Base-by-base conservation (phyloP, 2,329 filamentous ascomycete genomes). In the Fusarium gaditjirri region DNA sequence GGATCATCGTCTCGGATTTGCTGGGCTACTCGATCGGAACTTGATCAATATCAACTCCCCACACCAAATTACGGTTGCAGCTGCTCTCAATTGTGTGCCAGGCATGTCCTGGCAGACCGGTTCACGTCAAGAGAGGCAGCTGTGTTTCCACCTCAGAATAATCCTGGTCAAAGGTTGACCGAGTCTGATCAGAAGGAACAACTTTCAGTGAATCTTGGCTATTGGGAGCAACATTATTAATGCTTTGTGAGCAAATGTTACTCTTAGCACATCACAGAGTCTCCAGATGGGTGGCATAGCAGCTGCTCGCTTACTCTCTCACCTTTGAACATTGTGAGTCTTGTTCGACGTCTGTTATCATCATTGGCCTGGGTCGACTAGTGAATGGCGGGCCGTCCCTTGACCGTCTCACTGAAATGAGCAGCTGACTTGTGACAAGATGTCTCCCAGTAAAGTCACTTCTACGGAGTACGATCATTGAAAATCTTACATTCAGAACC, bases 301-400 rank as follows among this genome's bases (percentile, higher is more conserved):
- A 47, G 41, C 44, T 50, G 25, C 60, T 65, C 41, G 50, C 62
- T 66, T 44, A 57, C 60, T 60, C 54, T 59, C 23, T 41, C 54
- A 60, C 36, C 54, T 49, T 43, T 43, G 25, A 31, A 31, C 54
- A 42, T 49, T 61, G 29, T 21, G 31, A 49, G 61, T 35, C 36
- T 61, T 31, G 65, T 55, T 69, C 53, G 31, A 58, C 35, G 25
- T 53, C 49, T 60, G 39, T 43, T 46, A 62, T 57, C 50, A 58
- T 61, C 50, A 62, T 65, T 64, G 62, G 63, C 44, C 50, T 73
- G 68, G 55, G 21, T 43, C 41, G 29, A 54, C 67, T 73, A 73
- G 71, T 73, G 58, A 69, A 65, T 41, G 56, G 67, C 75, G 75
- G 75, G 67, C 75, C 75, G 75, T 77, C 75, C 75, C 75, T 77